Percentiles rank a stretch among this genome's conserved stretches.
phyloP scores from a whole-genome alignment of 176 grass and related monocot genomes.

The Otatea glauca region DNA sequence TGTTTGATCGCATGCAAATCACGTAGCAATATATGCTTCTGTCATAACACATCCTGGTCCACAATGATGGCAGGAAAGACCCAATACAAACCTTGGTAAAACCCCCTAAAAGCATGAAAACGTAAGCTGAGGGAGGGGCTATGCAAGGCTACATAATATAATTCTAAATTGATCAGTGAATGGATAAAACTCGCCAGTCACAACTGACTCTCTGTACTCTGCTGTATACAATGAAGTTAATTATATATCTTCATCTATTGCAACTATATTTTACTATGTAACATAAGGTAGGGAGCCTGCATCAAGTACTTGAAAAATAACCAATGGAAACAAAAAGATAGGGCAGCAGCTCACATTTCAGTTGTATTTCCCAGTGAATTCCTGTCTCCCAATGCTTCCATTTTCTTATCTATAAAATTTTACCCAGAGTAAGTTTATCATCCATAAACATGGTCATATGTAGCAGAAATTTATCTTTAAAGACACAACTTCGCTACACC shows the following conservation, averaged over 20 bases:
- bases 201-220: not conserved
- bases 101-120: not conserved
- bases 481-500: conserved; percentile 64
- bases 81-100: not conserved
- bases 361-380: conserved; percentile 48
- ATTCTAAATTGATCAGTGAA: conserved; percentile 1
- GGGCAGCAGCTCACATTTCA: conserved; percentile 30
- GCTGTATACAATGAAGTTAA: not conserved
- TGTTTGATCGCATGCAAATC: conserved; percentile 13
- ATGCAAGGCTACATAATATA: not conserved
- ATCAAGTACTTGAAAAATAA: conserved; percentile 25
- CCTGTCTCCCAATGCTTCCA: conserved; percentile 74
- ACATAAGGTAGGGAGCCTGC: not conserved
- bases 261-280: conserved; percentile 32
- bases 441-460: conserved; percentile 26
- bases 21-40: not conserved
- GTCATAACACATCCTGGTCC: not conserved
- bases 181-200: not conserved
- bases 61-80: conserved; percentile 16
- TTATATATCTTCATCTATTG: conserved; percentile 24
- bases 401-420: conserved; percentile 61
- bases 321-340: conserved; percentile 42
- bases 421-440: conserved; percentile 33
- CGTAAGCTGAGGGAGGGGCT: not conserved
- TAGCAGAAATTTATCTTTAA: conserved; percentile 21